Percentiles rank a stretch among this genome's conserved stretches.
Evolutionary conservation across 2,329 filamentous ascomycete species (phyloP).

Genomic region (Juglanconis juglandina): DNA sequence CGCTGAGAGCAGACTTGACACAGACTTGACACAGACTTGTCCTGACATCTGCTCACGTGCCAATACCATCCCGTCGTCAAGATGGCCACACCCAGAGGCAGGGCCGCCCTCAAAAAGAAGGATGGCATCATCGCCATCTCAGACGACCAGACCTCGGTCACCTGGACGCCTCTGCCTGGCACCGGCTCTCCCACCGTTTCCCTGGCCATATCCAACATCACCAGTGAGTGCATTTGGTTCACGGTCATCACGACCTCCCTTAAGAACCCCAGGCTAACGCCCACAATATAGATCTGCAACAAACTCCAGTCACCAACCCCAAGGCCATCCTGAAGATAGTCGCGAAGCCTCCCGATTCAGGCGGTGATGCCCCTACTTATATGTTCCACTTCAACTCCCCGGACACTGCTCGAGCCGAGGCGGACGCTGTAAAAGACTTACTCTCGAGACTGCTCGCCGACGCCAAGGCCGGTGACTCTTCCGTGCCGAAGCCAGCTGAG

Average conservation of each 20-base stretch:
- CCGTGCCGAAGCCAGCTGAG: conserved; percentile 45
- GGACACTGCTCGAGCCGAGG: conserved; percentile 73
- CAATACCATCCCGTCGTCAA: neutral
- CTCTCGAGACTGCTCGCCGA: conserved; percentile 75
- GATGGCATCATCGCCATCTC: conserved; percentile 79
- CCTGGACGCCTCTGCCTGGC: conserved; percentile 72
- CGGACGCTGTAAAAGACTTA: conserved; percentile 78
- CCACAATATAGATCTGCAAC: conserved; percentile 72
- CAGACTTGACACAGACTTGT: neutral
- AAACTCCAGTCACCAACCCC: conserved; percentile 80
- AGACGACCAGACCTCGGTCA: conserved; percentile 68
- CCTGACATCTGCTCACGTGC: neutral
- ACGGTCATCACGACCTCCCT: neutral
- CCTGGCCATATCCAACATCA: conserved; percentile 72
- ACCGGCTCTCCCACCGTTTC: conserved; percentile 63
- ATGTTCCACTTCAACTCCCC: conserved; percentile 86
- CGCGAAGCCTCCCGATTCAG: conserved; percentile 57
- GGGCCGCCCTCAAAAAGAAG: conserved; percentile 89
- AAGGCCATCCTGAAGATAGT: conserved; percentile 96
- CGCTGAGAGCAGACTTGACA: too few species aligned
- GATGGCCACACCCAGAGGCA: conserved; percentile 62
- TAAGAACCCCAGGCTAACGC: conserved; percentile 15
- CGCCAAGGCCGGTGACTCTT: conserved; percentile 55
- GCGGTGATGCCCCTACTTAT: conserved; percentile 64
- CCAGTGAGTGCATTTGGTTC: conserved; percentile 55